A percentile compares a stretch with the other conserved stretches of the same genome.
Evolutionary conservation across 108 stramenopile species (phyloP).

Genomic region (Cyclostephanos tholiformis): DNA sequence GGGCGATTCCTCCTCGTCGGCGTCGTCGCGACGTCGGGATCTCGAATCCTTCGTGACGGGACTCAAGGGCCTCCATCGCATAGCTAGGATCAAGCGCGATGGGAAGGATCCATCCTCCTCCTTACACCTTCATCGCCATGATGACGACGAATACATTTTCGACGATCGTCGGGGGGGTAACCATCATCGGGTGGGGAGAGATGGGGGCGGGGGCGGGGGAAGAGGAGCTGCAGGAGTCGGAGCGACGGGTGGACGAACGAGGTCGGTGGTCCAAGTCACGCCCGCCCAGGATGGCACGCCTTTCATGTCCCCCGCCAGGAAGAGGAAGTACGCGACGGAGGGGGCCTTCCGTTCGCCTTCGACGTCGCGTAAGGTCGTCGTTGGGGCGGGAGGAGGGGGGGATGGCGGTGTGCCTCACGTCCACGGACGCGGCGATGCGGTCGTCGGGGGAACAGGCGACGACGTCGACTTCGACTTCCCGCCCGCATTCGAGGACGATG

Average conservation of each 20-base stretch:
- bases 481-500: not conserved
- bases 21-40: not conserved
- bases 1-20: too few species aligned
- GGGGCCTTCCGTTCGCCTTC: slow-evolving; percentile 6
- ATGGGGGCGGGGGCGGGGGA: not conserved
- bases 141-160: not conserved
- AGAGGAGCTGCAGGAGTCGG: too few species aligned
- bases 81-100: not conserved
- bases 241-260: not conserved
- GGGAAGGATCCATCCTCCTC: too few species aligned
- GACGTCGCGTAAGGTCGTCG: not conserved
- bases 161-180: not conserved
- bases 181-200: not conserved
- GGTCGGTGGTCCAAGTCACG: not conserved
- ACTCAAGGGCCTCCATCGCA: slow-evolving; percentile 5
- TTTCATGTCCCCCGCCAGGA: not conserved
- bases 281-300: slow-evolving; percentile 2
- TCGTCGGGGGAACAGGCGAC: not conserved
- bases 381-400: not conserved
- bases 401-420: too few species aligned
- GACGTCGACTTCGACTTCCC: not conserved
- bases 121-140: not conserved
- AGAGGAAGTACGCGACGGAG: slow-evolving; percentile 8
- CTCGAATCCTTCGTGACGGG: slow-evolving; percentile 5
- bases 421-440: not conserved